Conservation (phyloP, 331 rosid species). For the Rhamnella rubrinervis region DNA sequence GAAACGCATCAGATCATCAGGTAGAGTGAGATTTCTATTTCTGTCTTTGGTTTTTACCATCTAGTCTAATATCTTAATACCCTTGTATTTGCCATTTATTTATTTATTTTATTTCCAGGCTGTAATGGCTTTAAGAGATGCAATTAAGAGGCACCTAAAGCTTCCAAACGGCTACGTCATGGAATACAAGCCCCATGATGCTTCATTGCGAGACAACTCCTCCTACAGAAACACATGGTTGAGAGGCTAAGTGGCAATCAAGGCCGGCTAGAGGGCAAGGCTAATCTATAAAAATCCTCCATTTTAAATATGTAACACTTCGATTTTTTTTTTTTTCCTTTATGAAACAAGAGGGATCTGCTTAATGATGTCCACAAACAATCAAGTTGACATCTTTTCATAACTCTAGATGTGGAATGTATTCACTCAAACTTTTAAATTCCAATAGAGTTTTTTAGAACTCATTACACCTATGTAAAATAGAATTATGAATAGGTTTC, state of each 20-base stretch:
- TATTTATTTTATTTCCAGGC: constrained; percentile 46
- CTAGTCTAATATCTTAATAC: neutral
- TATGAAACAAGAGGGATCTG: too few species aligned
- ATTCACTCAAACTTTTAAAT: too few species aligned
- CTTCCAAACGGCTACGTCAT: constrained; percentile 83
- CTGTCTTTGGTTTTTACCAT: neutral
- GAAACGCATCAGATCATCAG: constrained; percentile 87
- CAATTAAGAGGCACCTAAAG: constrained; percentile 85
- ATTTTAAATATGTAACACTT: too few species aligned
- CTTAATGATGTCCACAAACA: too few species aligned
- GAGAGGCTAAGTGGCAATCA: constrained; percentile 57
- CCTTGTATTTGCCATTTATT: too few species aligned
- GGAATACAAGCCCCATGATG: constrained; percentile 96
- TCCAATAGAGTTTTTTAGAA: too few species aligned
- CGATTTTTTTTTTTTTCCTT: too few species aligned
- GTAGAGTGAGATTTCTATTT: constrained; percentile 25
- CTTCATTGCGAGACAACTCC: constrained; percentile 91
- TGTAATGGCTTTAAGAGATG: constrained; percentile 87
- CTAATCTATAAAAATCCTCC: too few species aligned
- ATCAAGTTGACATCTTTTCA: too few species aligned
- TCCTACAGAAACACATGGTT: constrained; percentile 97
- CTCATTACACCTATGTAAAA: too few species aligned
- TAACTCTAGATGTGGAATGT: too few species aligned
- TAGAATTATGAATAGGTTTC: too few species aligned
- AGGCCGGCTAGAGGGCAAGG: neutral